Evolutionary conservation across 2,329 filamentous ascomycete genomes (phyloP).

Genomic region (Phoma sp.): DNA sequence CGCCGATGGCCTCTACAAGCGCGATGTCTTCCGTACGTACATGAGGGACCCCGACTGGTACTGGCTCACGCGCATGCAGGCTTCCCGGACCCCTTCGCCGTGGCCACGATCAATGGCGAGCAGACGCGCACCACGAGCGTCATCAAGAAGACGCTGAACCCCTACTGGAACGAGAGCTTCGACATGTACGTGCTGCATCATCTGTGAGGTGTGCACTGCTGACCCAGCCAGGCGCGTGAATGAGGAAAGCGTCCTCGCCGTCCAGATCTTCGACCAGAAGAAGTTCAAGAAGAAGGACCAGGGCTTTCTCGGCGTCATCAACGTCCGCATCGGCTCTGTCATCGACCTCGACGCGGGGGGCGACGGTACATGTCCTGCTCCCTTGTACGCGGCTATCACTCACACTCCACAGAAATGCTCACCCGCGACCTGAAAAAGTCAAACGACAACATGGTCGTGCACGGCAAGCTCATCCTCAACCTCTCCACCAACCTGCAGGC

Average conservation of each 20-base stretch:
- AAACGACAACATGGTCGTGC: constrained; percentile 95
- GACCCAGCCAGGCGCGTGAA: constrained; percentile 75
- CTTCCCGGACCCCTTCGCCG: constrained; percentile 96
- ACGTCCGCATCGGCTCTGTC: constrained; percentile 92
- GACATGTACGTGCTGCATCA: constrained; percentile 75
- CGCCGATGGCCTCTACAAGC: constrained; percentile 97
- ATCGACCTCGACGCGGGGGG: constrained; percentile 89
- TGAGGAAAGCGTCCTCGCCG: constrained; percentile 94
- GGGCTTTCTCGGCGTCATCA: constrained; percentile 96
- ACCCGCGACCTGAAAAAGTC: constrained; percentile 97
- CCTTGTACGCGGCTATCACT: constrained; percentile 1
- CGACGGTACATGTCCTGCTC: constrained; percentile 76
- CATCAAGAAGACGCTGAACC: constrained; percentile 96
- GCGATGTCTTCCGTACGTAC: constrained; percentile 95
- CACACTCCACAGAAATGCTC: constrained; percentile 77
- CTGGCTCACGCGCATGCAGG: constrained; percentile 65
- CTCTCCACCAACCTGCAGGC: constrained; percentile 86
- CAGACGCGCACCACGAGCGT: constrained; percentile 98
- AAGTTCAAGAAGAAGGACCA: constrained; percentile 99
- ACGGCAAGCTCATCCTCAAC: constrained; percentile 97
- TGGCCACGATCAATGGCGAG: constrained; percentile 95
- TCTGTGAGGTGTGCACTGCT: constrained; percentile 31
- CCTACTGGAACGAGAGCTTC: constrained; percentile 99
- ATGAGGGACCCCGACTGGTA: too few relatives aligned
- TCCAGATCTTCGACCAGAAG: constrained; percentile 99